These are phyloP conservation scores for Lippia alba DNA, from an alignment of 305 asterid species.

Conservation along the genomic window DNA sequence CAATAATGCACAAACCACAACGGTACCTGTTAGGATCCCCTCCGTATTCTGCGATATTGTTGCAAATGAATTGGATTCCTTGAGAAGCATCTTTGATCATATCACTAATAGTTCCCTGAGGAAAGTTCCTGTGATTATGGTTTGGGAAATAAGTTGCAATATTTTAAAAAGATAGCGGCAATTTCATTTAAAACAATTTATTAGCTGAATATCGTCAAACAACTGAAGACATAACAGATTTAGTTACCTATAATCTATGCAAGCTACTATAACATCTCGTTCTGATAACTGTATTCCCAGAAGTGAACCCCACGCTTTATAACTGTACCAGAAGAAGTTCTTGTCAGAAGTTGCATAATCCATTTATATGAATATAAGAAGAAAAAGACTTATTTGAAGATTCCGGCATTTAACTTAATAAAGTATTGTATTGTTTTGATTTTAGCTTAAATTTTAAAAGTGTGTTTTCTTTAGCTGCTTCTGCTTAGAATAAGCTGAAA, in stretches of 20 bases:
- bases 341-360: slow-evolving; percentile 28
- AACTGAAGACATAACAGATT: slow-evolving; percentile 17
- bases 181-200: not conserved
- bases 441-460: no score
- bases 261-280: slow-evolving; percentile 93
- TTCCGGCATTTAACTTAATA: no score
- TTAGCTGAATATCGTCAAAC: not conserved
- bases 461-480: no score
- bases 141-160: no score
- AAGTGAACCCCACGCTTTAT: slow-evolving; percentile 99
- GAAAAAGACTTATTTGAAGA: no score
- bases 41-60: slow-evolving; percentile 88
- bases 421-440: no score
- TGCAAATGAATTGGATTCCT: slow-evolving; percentile 90
- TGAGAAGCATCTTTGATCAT: slow-evolving; percentile 94
- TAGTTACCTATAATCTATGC: slow-evolving; percentile 95
- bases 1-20: not conserved
- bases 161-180: not conserved
- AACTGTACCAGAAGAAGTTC: slow-evolving; percentile 52
- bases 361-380: not conserved
- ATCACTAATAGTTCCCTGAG: slow-evolving; percentile 92
- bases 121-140: slow-evolving; percentile 72
- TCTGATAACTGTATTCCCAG: slow-evolving; percentile 88
- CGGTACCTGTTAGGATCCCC: slow-evolving; percentile 88
- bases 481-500: no score